Evolutionary conservation across 805 yeast genomes (phyloP).

Genomic region (Maudiozyma bulderi): DNA sequence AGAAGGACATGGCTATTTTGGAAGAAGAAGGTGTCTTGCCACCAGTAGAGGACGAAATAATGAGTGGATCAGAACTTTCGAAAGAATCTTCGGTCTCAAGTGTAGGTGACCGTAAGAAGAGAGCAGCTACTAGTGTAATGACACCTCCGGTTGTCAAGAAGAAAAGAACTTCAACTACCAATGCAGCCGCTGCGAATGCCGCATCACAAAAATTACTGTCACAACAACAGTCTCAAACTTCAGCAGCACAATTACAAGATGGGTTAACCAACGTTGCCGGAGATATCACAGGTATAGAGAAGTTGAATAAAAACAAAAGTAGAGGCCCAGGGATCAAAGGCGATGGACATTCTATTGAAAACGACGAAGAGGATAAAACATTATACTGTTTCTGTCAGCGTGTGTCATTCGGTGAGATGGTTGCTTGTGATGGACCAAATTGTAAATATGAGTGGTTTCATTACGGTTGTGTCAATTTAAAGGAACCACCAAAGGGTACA

Average conservation of each 20-base stretch:
- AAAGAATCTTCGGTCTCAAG: slow-evolving; percentile 24
- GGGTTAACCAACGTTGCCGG: too few species aligned
- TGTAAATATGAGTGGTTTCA: slow-evolving; percentile 95
- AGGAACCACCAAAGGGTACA: slow-evolving; percentile 79
- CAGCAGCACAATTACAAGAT: too few species aligned
- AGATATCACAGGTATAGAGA: not conserved
- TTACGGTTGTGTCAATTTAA: slow-evolving; percentile 85
- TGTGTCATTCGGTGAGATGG: slow-evolving; percentile 92
- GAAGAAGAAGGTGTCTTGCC: slow-evolving; percentile 78
- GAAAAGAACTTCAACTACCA: slow-evolving; percentile 11
- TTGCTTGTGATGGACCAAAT: slow-evolving; percentile 86
- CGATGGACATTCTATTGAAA: slow-evolving; percentile 29
- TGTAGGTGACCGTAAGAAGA: slow-evolving; percentile 14
- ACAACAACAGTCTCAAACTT: not conserved
- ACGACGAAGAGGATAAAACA: slow-evolving; percentile 53
- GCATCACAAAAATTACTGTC: not conserved
- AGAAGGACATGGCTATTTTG: slow-evolving; percentile 62
- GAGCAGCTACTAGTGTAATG: slow-evolving; percentile 11
- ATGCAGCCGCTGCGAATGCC: too few species aligned
- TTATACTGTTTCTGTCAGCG: slow-evolving; percentile 88
- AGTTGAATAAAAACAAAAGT: not conserved
- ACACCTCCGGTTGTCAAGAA: slow-evolving; percentile 11
- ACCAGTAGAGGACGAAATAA: slow-evolving; percentile 35
- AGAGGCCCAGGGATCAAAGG: slow-evolving; percentile 3
- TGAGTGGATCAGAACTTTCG: slow-evolving; percentile 21